Evolutionary conservation across 116 monocot genomes (phyloP), one percentile per base, ranked within the genome.

Genomic region (Phalaenopsis hybrid): DNA sequence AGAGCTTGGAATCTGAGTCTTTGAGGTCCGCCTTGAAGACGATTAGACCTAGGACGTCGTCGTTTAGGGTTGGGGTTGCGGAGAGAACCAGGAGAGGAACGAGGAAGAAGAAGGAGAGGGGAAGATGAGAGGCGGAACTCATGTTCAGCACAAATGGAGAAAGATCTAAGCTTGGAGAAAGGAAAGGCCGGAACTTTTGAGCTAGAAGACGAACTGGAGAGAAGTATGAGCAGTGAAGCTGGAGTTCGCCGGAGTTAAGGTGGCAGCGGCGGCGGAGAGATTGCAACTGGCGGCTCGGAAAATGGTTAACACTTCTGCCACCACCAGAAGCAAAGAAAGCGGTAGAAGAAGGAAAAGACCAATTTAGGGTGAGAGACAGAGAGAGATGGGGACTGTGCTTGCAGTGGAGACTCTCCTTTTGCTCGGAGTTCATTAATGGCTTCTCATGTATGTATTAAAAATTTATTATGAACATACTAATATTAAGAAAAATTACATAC

Each of bases 11-110:
- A 16, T 21, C 15, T 1, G 87, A 85, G 74, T 90, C 90, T 7
- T 8, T 13, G 28, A 90, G 65, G 78, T 85, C 85, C 31, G 85
- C 90, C 76, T 90, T 90, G 85, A 90, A 87, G 74, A 87, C 90
- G 37, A 90, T 87, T 15, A 90, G 80, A 25, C 85, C 90, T 3
- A 90, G 85, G 5, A 90, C 90, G 50, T 90, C 90, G 79, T 87
- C 85, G 81, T 45, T 46, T 31, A 10, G 44, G 75, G 44, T 21
- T n/a, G 75, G 75, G 45, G n/a, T 34, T 23, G 41, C 44, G 28
- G 80, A 79, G 45, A 33, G 2, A 23, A 57, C 79, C 20, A 77
- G 13, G 59, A 84, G 59, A 15, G 76, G 69, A 31, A 70, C 28
- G 44, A 73, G 44, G 21, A 84, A 49, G 52, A 82, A 70, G 57